Evolutionary conservation across 305 asterid species (phyloP).

Genomic region (Withania somnifera): DNA sequence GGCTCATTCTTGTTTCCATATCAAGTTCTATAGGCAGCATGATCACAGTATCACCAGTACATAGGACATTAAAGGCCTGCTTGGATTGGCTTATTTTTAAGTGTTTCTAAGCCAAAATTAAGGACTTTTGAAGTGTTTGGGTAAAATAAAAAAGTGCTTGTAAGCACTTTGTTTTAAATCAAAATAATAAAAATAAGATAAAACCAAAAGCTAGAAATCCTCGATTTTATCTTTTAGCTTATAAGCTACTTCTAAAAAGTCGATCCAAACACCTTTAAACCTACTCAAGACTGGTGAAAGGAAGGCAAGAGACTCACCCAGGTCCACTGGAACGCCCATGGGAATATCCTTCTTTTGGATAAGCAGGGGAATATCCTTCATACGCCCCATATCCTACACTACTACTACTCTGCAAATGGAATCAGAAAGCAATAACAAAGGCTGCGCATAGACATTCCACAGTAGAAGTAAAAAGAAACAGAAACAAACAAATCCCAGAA

Average conservation of each 20-base stretch:
- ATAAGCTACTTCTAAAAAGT: too few species aligned
- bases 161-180: too few species aligned
- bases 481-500: not conserved
- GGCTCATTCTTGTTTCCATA: not conserved
- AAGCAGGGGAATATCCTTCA: slow-evolving; percentile 42
- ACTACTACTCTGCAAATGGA: slow-evolving; percentile 43
- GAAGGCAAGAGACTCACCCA: slow-evolving; percentile 32
- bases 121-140: too few species aligned
- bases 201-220: too few species aligned
- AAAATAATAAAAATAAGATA: too few species aligned
- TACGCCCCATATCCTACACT: slow-evolving; percentile 53
- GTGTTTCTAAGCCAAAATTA: too few species aligned
- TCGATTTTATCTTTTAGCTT: too few species aligned
- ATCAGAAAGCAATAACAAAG: not conserved
- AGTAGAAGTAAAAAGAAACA: not conserved
- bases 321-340: slow-evolving; percentile 59
- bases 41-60: not conserved
- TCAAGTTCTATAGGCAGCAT: not conserved
- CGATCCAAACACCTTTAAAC: too few species aligned
- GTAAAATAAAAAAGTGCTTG: too few species aligned
- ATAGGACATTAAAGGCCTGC: not conserved
- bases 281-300: not conserved
- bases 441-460: not conserved
- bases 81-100: too few species aligned
- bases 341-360: slow-evolving; percentile 50